Evolutionary conservation across 805 yeast genomes (phyloP).

Genomic region (Clavispora fructus): DNA sequence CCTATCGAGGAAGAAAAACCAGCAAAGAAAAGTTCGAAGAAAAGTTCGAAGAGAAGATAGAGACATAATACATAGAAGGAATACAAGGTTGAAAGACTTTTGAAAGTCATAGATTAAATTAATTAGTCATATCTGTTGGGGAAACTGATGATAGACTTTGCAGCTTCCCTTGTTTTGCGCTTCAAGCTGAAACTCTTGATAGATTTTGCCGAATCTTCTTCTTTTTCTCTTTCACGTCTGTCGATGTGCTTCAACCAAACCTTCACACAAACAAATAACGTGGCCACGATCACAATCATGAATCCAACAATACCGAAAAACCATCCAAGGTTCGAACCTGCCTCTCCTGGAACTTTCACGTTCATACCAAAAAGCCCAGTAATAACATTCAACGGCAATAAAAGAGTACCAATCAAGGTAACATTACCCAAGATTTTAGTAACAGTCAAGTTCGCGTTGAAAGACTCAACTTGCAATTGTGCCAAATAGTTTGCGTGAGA

Average conservation of each 20-base stretch:
- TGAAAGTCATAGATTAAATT: conserved; percentile 1
- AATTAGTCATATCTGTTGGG: conserved; percentile 31
- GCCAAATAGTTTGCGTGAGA: conserved; percentile 91
- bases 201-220: conserved; percentile 13
- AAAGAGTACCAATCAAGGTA: conserved; percentile 82
- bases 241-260: conserved; percentile 16
- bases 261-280: conserved; percentile 21
- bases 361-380: conserved; percentile 97
- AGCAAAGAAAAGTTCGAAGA: background rate
- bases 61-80: conserved; percentile 5
- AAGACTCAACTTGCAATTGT: conserved; percentile 88
- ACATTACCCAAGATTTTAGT: conserved; percentile 86
- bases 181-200: conserved; percentile 20
- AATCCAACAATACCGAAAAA: conserved; percentile 61
- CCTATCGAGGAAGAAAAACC: conserved; percentile 20
- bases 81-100: conserved; percentile 1
- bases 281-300: conserved; percentile 19
- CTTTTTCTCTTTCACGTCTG: conserved; percentile 5
- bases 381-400: conserved; percentile 83
- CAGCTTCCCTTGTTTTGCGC: conserved; percentile 24
- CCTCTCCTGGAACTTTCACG: conserved; percentile 73
- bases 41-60: background rate
- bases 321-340: conserved; percentile 10
- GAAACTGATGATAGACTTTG: conserved; percentile 35
- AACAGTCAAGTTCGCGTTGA: conserved; percentile 76